These are phyloP conservation scores for Penicillium sp. DNA, from an alignment of 2,329 filamentous ascomycete genomes.

Conservation along the genomic window DNA sequence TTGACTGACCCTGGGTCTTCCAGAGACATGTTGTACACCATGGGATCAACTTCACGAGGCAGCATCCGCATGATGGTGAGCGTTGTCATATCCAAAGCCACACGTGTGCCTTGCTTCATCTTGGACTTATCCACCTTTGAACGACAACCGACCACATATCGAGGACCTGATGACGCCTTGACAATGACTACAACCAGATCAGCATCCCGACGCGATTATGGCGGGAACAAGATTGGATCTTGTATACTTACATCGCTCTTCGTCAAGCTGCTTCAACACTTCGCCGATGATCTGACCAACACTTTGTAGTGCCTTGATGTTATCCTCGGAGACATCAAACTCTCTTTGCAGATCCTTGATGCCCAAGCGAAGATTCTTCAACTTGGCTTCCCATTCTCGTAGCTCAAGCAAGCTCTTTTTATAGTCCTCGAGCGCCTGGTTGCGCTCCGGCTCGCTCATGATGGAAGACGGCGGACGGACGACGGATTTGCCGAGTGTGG, in stretches of 20 bases:
- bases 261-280: slow-evolving; percentile 96
- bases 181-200: slow-evolving; percentile 72
- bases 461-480: slow-evolving; percentile 18
- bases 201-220: slow-evolving; percentile 15
- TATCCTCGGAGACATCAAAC: slow-evolving; percentile 95
- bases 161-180: slow-evolving; percentile 92
- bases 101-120: slow-evolving; percentile 96
- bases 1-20: slow-evolving; percentile 97
- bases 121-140: slow-evolving; percentile 98
- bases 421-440: slow-evolving; percentile 73
- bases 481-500: slow-evolving; percentile 4
- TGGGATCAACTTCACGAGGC: slow-evolving; percentile 92
- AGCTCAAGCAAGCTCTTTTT: slow-evolving; percentile 85
- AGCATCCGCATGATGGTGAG: slow-evolving; percentile 99
- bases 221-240: slow-evolving; percentile 6
- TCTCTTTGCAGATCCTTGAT: slow-evolving; percentile 95
- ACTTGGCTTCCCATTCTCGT: slow-evolving; percentile 97
- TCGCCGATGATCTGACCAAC: slow-evolving; percentile 99
- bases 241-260: slow-evolving; percentile 81
- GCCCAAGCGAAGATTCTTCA: slow-evolving; percentile 88
- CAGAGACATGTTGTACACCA: slow-evolving; percentile 99
- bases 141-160: slow-evolving; percentile 97
- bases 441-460: slow-evolving; percentile 55
- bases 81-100: slow-evolving; percentile 98
- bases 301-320: slow-evolving; percentile 98